Conservation (phyloP, 202 grass and related monocot genomes). For the Brachypodium distachyon region DNA sequence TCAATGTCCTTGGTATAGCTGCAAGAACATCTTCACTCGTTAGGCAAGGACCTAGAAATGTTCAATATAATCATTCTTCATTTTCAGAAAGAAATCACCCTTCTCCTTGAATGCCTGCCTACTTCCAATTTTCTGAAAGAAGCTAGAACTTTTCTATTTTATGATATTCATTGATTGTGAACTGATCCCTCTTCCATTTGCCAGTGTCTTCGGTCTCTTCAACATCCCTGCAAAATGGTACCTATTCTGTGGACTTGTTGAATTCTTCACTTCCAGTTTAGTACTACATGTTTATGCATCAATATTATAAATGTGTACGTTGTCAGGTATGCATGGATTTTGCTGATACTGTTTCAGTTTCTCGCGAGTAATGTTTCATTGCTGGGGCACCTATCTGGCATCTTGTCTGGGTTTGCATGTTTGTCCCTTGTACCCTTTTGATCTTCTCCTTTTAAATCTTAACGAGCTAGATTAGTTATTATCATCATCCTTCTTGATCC, state of each 20-base stretch:
- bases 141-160: conserved; percentile 3
- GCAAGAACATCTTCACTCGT: not conserved
- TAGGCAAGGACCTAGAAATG: not conserved
- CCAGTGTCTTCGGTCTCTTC: conserved; percentile 97
- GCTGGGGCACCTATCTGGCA: conserved; percentile 89
- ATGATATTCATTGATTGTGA: conserved; percentile 12
- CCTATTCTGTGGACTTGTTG: not conserved
- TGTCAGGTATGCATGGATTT: conserved; percentile 93
- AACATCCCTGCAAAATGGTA: conserved; percentile 98
- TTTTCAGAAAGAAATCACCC: not conserved
- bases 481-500: conserved; percentile 21
- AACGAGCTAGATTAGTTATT: not conserved
- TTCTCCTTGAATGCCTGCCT: not conserved
- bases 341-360: conserved; percentile 86
- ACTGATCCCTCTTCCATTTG: conserved; percentile 15
- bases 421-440: conserved; percentile 47
- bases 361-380: conserved; percentile 93
- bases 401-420: conserved; percentile 99
- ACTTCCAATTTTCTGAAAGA: not conserved
- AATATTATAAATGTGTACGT: conserved; percentile 6
- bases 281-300: conserved; percentile 9
- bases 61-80: not conserved
- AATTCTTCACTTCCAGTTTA: conserved; percentile 21
- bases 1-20: not conserved
- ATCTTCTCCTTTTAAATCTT: conserved; percentile 30